phyloP scores from a whole-genome alignment of 2,329 filamentous ascomycete genomes.

The Shiraia bambusicola region DNA sequence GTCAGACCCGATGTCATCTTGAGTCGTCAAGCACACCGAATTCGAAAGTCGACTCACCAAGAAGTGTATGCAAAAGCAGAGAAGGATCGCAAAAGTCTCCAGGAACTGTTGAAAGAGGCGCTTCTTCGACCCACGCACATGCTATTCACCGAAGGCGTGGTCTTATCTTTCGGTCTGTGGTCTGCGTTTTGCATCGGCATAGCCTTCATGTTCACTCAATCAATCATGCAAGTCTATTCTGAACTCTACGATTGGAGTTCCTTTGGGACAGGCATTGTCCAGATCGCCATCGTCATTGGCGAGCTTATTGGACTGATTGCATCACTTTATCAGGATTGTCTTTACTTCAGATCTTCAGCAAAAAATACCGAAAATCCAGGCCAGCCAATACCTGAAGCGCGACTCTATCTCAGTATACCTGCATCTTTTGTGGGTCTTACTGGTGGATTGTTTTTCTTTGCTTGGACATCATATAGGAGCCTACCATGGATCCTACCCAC shows the following conservation, averaged over 20 bases:
- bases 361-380: slow-evolving; percentile 44
- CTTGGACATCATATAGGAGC: slow-evolving; percentile 49
- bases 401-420: slow-evolving; percentile 48
- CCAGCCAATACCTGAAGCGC: slow-evolving; percentile 48
- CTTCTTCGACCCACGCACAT: slow-evolving; percentile 44
- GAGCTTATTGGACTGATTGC: slow-evolving; percentile 47
- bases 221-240: slow-evolving; percentile 47
- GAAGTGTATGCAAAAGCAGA: slow-evolving; percentile 40
- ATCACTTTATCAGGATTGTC: slow-evolving; percentile 39
- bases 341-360: slow-evolving; percentile 47
- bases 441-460: slow-evolving; percentile 55
- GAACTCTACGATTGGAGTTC: slow-evolving; percentile 45
- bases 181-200: slow-evolving; percentile 51
- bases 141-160: slow-evolving; percentile 53
- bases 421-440: slow-evolving; percentile 50
- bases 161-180: slow-evolving; percentile 52
- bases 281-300: slow-evolving; percentile 50
- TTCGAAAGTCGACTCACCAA: slow-evolving; percentile 33
- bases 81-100: slow-evolving; percentile 32
- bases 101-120: slow-evolving; percentile 39
- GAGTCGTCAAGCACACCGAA: slow-evolving; percentile 33
- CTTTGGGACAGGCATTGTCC: slow-evolving; percentile 50
- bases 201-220: slow-evolving; percentile 55
- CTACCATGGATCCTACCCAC: slow-evolving; percentile 53
- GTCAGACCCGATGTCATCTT: slow-evolving; percentile 53